A percentile compares a stretch with the other conserved stretches of the same genome.
Conservation (phyloP, 2,329 filamentous ascomycete species). For the Septoria linicola region DNA sequence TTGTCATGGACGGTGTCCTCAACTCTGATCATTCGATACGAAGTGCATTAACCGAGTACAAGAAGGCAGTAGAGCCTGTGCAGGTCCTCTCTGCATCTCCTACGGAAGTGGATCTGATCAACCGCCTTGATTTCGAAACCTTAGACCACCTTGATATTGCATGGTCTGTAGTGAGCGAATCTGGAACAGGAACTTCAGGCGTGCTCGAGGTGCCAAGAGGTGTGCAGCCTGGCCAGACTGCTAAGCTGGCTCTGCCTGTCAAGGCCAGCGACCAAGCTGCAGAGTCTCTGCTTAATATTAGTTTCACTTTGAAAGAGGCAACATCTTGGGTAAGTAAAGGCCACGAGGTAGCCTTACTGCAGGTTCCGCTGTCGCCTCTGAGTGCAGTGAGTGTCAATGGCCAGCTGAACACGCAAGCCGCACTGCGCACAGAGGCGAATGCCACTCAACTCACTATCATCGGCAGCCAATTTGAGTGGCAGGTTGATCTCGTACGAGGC, state of each 20-base stretch:
- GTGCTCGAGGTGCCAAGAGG: slow-evolving; percentile 17
- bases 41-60: slow-evolving; percentile 45
- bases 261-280: not conserved
- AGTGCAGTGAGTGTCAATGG: not conserved
- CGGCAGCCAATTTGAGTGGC: slow-evolving; percentile 20
- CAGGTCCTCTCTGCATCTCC: slow-evolving; percentile 21
- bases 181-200: slow-evolving; percentile 7
- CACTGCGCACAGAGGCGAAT: slow-evolving; percentile 7
- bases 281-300: slow-evolving; percentile 28
- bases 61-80: slow-evolving; percentile 47
- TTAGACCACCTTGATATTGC: slow-evolving; percentile 38
- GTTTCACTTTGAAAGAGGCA: slow-evolving; percentile 38
- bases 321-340: slow-evolving; percentile 38
- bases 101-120: slow-evolving; percentile 31
- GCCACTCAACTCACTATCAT: slow-evolving; percentile 14
- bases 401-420: not conserved
- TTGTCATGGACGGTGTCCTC: slow-evolving; percentile 48
- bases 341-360: slow-evolving; percentile 40
- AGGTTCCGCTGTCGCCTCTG: slow-evolving; percentile 30
- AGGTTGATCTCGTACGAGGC: slow-evolving; percentile 26
- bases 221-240: slow-evolving; percentile 23
- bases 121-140: slow-evolving; percentile 36
- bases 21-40: slow-evolving; percentile 45
- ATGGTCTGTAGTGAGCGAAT: slow-evolving; percentile 24
- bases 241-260: slow-evolving; percentile 23